These are phyloP conservation scores for Panicum virgatum DNA, from an alignment of 202 grass and related monocot genomes.

Conservation along the genomic window DNA sequence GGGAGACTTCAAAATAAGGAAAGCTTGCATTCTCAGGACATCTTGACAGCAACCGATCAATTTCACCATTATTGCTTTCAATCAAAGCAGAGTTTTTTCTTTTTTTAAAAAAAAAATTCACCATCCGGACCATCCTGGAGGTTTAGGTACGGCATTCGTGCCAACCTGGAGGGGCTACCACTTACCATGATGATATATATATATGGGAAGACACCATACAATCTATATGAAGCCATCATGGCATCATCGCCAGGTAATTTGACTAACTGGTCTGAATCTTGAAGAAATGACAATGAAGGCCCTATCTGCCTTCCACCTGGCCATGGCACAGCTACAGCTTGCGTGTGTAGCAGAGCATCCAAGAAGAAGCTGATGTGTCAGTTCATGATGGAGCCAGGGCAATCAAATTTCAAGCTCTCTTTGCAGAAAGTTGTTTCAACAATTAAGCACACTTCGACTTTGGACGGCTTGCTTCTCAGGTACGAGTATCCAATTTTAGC, in stretches of 20 bases:
- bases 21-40: not conserved
- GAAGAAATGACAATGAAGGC: not conserved
- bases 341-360: not conserved
- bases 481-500: constrained; percentile 19
- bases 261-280: not conserved
- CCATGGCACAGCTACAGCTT: not conserved
- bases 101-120: too few relatives aligned
- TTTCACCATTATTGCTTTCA: too few relatives aligned
- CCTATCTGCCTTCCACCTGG: not conserved
- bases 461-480: not conserved
- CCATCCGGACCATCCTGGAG: not conserved
- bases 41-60: constrained; percentile 29
- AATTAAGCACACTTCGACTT: not conserved
- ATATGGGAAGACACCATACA: not conserved
- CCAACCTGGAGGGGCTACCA: not conserved
- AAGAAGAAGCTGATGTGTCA: not conserved
- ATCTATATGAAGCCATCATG: not conserved
- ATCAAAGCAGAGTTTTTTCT: too few relatives aligned
- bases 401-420: not conserved
- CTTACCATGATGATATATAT: not conserved
- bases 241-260: not conserved
- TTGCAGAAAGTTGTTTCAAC: not conserved
- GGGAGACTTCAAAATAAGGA: not conserved
- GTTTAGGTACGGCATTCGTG: not conserved
- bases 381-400: not conserved